Evolutionary conservation across 2,329 filamentous ascomycete genomes (phyloP).

Genomic region (Phoma sp.): DNA sequence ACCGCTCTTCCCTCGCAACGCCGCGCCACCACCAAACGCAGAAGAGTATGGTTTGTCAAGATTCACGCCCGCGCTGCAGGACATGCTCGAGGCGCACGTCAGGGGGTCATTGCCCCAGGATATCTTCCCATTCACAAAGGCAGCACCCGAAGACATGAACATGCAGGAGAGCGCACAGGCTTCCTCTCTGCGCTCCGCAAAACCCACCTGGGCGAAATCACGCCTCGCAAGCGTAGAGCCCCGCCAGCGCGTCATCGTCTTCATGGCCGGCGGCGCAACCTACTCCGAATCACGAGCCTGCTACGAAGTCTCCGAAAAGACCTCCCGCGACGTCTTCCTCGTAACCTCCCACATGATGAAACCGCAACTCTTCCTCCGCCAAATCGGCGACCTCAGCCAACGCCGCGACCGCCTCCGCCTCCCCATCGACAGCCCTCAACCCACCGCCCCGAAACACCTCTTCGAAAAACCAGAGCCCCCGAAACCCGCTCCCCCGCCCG

Average conservation of each 20-base stretch:
- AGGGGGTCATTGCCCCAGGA: constrained; percentile 52
- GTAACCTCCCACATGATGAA: constrained; percentile 92
- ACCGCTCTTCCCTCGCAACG: constrained; percentile 76
- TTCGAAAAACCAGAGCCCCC: constrained; percentile 74
- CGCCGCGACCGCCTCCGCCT: constrained; percentile 80
- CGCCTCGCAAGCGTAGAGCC: constrained; percentile 79
- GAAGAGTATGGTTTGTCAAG: constrained; percentile 87
- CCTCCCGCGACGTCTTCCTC: constrained; percentile 83
- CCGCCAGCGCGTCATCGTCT: constrained; percentile 88
- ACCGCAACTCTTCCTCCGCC: constrained; percentile 80
- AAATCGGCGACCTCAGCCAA: constrained; percentile 79
- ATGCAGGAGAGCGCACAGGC: constrained; percentile 58
- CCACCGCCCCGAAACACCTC: constrained; percentile 83
- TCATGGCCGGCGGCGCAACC: constrained; percentile 94
- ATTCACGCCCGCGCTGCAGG: constrained; percentile 81
- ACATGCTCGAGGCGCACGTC: constrained; percentile 77
- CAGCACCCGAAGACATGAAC: constrained; percentile 67
- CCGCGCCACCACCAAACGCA: constrained; percentile 58
- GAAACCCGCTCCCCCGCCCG: constrained; percentile 61
- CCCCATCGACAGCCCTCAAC: constrained; percentile 79
- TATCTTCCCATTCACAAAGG: constrained; percentile 58
- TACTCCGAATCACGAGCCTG: constrained; percentile 89
- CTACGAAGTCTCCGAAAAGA: constrained; percentile 80
- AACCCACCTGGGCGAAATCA: constrained; percentile 93
- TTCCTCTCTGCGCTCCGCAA: constrained; percentile 84